Evolutionary conservation across 768 basidiomycete genomes (phyloP).

Genomic region (Atractiella rhizophila): DNA sequence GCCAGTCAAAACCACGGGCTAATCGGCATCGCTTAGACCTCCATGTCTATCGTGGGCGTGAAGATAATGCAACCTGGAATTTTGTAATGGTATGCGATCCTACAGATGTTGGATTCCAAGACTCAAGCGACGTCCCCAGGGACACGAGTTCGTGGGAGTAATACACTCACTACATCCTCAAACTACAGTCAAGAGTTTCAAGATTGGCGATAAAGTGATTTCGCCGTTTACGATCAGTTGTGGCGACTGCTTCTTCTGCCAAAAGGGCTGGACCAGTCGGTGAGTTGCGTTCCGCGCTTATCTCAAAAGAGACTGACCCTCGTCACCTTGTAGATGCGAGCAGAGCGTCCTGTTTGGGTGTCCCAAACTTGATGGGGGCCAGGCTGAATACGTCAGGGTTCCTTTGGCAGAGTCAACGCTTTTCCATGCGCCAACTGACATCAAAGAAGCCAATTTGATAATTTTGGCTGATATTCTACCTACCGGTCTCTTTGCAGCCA

Average conservation of each 20-base stretch:
- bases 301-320: not conserved
- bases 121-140: not conserved
- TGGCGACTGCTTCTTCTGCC: conserved; percentile 18
- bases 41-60: conserved; percentile 15
- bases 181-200: conserved; percentile 18
- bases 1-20: not conserved
- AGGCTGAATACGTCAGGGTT: conserved; percentile 19
- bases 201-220: conserved; percentile 21
- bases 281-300: conserved; percentile 7
- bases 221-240: conserved; percentile 16
- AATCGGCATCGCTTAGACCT: conserved; percentile 18
- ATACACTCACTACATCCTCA: conserved; percentile 15
- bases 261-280: conserved; percentile 14
- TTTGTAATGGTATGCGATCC: not conserved
- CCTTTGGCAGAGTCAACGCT: conserved; percentile 17
- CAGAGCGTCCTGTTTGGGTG: conserved; percentile 12
- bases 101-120: not conserved
- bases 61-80: conserved; percentile 1
- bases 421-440: conserved; percentile 13
- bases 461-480: conserved; percentile 21
- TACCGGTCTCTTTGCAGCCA: conserved; percentile 18
- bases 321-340: conserved; percentile 1
- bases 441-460: not conserved
- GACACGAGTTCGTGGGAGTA: conserved; percentile 14
- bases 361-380: conserved; percentile 15